These are phyloP conservation scores for Stentor coeruleus DNA, from an alignment of 73 alveolate genomes.

Conservation along the genomic window DNA sequence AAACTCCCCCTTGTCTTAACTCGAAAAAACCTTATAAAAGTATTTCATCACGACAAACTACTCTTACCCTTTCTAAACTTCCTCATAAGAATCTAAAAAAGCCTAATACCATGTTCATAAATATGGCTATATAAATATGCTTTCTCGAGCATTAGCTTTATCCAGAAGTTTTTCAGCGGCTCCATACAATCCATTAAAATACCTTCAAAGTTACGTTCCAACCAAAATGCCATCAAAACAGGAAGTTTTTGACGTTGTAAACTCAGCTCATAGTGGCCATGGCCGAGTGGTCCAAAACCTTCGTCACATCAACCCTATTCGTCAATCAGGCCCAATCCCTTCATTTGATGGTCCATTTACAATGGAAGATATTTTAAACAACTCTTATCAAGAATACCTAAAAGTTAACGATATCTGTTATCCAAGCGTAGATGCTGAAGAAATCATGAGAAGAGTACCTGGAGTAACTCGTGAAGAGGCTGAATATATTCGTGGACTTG, in stretches of 20 bases:
- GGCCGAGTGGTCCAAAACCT: constrained; percentile 71
- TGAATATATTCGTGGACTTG: constrained; percentile 60
- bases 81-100: too few species aligned
- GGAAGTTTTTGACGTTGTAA: constrained; percentile 65
- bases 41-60: too few species aligned
- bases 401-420: constrained; percentile 72
- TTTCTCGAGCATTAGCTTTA: neutral
- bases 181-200: constrained; percentile 85
- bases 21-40: too few species aligned
- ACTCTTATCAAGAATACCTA: constrained; percentile 58
- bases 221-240: constrained; percentile 68
- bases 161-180: constrained; percentile 42
- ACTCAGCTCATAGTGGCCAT: constrained; percentile 57
- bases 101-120: too few species aligned
- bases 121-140: too few species aligned
- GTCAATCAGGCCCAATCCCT: constrained; percentile 89
- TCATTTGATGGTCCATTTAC: constrained; percentile 78
- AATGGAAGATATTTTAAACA: constrained; percentile 80
- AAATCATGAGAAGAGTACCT: constrained; percentile 90
- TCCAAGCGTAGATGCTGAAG: constrained; percentile 73
- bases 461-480: constrained; percentile 90
- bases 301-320: constrained; percentile 86
- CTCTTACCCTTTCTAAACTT: too few species aligned
- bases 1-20: too few species aligned
- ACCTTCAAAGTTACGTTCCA: constrained; percentile 55